Base-by-base conservation (phyloP, 148 eudicot genomes). In the Fallopia convolvulus region DNA sequence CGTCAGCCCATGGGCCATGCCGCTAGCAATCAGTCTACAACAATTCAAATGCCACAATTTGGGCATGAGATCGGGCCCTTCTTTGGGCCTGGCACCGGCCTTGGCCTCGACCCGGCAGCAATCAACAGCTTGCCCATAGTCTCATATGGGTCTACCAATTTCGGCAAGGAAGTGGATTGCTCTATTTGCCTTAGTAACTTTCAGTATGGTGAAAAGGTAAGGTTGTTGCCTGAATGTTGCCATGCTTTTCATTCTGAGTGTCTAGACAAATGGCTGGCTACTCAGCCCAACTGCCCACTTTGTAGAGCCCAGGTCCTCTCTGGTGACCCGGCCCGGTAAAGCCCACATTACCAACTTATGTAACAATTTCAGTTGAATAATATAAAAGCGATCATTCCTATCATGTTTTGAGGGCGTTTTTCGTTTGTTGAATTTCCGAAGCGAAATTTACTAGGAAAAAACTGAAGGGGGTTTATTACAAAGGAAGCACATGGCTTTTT, bases 161-260 rank as follows among this genome's bases (percentile, higher is more conserved):
- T 66, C 20, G 36, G 44, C 44, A 66, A 66, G 72, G 44, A 66
- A 36, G 20, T 66, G 72, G 72, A 66, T 36, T 66, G 72, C 72
- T 15, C 72, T 30, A 66, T 66, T 5, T 66, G 44, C 44, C 44
- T 66, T 17, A 30, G 10, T 21, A 66, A 17, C 72, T 66, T 66
- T 36, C 42, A 33, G 4, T 36, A 33, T 7, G 46, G 72, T n/a
- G 72, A 66, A 44, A 66, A 33, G 21, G 42, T 66, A 17, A 66
- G 36, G 71, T 15, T 66, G 41, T 6, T 66, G 71, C 71, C 71
- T 33, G n/a, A 66, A 33, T 66, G 71, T 11, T 66, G 13, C n/a
- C 71, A 66, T 33, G 72, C 40, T 36, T 66, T 66, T 36, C 72
- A 66, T 66, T 66, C 42, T 9, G 72, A 66, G 44, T 66, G 72